Evolutionary conservation across 2,329 filamentous ascomycete species (phyloP).

Genomic region (Xylaria sp.): DNA sequence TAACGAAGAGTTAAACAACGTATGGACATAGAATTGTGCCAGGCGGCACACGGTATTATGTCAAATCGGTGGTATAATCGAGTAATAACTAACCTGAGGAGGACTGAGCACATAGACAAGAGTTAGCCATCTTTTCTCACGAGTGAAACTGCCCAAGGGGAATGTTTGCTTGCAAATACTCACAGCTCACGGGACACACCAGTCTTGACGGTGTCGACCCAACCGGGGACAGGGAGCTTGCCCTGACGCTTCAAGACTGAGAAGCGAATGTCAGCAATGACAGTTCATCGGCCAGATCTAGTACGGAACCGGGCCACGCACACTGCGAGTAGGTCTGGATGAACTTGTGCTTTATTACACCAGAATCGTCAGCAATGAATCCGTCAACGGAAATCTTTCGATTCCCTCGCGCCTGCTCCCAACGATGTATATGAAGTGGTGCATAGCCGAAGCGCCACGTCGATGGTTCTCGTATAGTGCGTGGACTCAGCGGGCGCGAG

Average conservation of each 20-base stretch:
- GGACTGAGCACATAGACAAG: conserved; percentile 21
- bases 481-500: conserved; percentile 25
- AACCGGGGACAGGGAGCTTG: conserved; percentile 88
- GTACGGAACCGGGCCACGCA: conserved; percentile 8
- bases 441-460: conserved; percentile 21
- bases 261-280: conserved; percentile 13
- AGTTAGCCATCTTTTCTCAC: conserved; percentile 11
- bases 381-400: conserved; percentile 78
- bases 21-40: background rate
- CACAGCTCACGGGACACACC: conserved; percentile 90
- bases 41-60: background rate
- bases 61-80: background rate
- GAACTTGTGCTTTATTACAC: conserved; percentile 82
- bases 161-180: conserved; percentile 57
- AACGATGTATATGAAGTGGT: conserved; percentile 32
- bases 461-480: conserved; percentile 28
- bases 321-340: conserved; percentile 83
- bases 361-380: conserved; percentile 72
- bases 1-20: background rate
- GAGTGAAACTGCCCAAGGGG: background rate
- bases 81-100: conserved; percentile 33
- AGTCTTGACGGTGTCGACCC: conserved; percentile 99
- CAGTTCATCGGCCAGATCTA: background rate
- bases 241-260: conserved; percentile 89
- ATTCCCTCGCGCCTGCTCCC: conserved; percentile 77